phyloP scores from a whole-genome alignment of 805 yeast genomes.

The Lipomyces sp. region DNA sequence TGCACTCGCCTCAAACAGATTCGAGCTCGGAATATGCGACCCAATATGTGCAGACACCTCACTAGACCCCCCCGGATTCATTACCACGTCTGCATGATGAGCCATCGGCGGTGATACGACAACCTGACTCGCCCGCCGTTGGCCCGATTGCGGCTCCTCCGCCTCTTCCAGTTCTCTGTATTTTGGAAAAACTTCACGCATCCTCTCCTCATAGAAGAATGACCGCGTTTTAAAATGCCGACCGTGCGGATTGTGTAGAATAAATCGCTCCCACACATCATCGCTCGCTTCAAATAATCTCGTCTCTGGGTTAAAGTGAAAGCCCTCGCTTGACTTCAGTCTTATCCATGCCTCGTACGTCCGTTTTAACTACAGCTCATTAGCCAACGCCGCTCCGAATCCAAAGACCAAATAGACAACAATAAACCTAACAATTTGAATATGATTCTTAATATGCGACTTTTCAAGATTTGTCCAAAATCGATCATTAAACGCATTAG shows the following conservation, averaged over 20 bases:
- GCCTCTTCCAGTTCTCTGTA: neutral
- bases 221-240: conserved; percentile 17
- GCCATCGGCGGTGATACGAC: conserved; percentile 7
- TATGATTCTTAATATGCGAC: conserved; percentile 31
- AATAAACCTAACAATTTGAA: conserved; percentile 21
- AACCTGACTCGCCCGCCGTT: neutral
- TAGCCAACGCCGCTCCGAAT: neutral
- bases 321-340: conserved; percentile 15
- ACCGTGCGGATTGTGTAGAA: conserved; percentile 16
- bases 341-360: conserved; percentile 28
- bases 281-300: conserved; percentile 25
- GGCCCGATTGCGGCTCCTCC: neutral
- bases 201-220: conserved; percentile 20
- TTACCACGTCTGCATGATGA: neutral
- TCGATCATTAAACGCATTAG: conserved; percentile 22
- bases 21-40: neutral
- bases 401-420: neutral
- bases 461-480: conserved; percentile 26
- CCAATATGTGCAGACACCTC: conserved; percentile 3
- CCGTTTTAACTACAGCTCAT: conserved; percentile 20
- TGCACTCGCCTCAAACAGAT: conserved; percentile 4
- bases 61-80: neutral
- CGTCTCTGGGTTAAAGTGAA: conserved; percentile 21
- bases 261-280: conserved; percentile 22
- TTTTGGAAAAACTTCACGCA: conserved; percentile 23